Evolutionary conservation across 2,329 filamentous ascomycete species (phyloP), one percentile per base, ranked within the genome.

Genomic region (Colletotrichum musae): DNA sequence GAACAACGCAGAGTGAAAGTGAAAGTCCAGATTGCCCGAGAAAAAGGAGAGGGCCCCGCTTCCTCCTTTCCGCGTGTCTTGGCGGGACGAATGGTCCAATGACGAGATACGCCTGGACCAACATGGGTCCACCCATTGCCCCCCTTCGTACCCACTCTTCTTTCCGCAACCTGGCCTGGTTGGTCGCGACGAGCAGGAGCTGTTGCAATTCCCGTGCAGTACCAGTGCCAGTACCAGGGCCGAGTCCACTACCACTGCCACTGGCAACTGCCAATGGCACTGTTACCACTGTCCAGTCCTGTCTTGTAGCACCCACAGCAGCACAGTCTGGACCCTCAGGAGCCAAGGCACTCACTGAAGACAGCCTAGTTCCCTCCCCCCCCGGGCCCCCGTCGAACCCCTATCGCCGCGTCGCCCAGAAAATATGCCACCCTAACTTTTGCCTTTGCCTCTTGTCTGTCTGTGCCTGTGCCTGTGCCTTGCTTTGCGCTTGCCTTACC

Each of bases 61-160:
- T 18, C n/a, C 66, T 69, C 61, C 66, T 69, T 69, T 69, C 56
- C 66, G 61, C 50, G 54, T 13, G 63, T 56, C 61, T 69, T 69
- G 66, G 66, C 66, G 56, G 61, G 54, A 69, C 32, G 50, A 28
- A 45, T 28, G 43, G 9, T 56, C 66, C 66, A 69, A 69, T 69
- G 54, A 51, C 12, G 18, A 28, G 24, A 36, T n/a, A 48, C 39
- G 13, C 36, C 43, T 45, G 28, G 51, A 32, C 32, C 66, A 51
- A 45, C 62, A 43, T 4, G 15, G 32, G 24, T 32, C 66, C 66
- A 65, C 43, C 13, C n/a, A 4, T n/a, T n/a, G 16, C 48, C 43
- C 48, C 48, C 51, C 21, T 24, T 36, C 32, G 32, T 36, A 7
- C 9, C 66, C 66, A 69, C 61, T n/a, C 12, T 47, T 0, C 21